Evolutionary conservation across 805 yeast genomes (phyloP).

Genomic region (Hanseniaspora clermontiae): DNA sequence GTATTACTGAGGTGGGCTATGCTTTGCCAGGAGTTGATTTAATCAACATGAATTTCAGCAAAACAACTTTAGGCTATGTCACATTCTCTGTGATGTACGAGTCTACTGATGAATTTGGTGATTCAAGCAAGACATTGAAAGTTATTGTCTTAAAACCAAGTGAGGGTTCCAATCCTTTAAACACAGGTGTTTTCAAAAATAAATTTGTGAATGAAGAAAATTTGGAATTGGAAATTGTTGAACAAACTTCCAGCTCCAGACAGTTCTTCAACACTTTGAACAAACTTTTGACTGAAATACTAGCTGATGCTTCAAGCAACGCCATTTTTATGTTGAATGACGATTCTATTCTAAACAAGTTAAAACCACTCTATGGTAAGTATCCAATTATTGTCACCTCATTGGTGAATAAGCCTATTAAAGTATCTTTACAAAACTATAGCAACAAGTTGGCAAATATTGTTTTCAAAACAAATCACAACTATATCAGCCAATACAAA

Average conservation of each 20-base stretch:
- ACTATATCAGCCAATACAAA: neutral
- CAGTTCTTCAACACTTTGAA: neutral
- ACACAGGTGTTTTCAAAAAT: conserved; percentile 32
- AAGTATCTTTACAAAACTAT: conserved; percentile 8
- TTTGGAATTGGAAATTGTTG: neutral
- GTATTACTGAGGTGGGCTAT: conserved; percentile 46
- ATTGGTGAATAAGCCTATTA: neutral
- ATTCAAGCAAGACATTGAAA: conserved; percentile 42
- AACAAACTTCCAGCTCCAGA: neutral
- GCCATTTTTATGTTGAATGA: conserved; percentile 5
- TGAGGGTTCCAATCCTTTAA: conserved; percentile 27
- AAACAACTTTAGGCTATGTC: conserved; percentile 56
- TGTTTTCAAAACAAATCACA: neutral
- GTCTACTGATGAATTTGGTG: conserved; percentile 37
- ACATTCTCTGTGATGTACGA: conserved; percentile 49
- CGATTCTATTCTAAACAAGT: neutral
- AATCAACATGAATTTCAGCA: neutral
- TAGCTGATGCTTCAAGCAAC: neutral
- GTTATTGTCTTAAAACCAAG: conserved; percentile 38
- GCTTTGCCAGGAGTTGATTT: conserved; percentile 44
- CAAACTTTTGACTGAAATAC: neutral
- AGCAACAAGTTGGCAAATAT: neutral
- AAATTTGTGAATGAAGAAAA: neutral
- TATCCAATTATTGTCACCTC: neutral
- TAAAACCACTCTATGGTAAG: neutral